phyloP scores from a whole-genome alignment of 2,329 filamentous ascomycete genomes.

The Botrytis porri region DNA sequence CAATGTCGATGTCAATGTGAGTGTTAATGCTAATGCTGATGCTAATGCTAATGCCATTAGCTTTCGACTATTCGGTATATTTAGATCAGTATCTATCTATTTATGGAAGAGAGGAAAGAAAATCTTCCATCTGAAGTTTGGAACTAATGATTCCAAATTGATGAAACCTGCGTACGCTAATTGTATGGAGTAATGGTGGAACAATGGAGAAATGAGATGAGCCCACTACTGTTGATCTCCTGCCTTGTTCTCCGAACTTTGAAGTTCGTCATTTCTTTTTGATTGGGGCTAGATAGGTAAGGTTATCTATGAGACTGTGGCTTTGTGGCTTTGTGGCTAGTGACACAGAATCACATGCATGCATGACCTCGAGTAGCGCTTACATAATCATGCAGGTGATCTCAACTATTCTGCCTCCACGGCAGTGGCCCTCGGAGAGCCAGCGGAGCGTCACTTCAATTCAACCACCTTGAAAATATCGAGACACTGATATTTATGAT shows the following conservation, averaged over 20 bases:
- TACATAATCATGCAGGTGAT: no score
- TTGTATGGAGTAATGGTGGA: constrained; percentile 4
- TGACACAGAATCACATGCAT: not conserved
- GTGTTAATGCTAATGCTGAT: no score
- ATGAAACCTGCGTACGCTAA: not conserved
- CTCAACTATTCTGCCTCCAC: not conserved
- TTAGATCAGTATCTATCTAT: not conserved
- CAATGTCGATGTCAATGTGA: no score
- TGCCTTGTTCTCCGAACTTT: not conserved
- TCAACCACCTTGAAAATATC: not conserved
- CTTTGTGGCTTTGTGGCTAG: not conserved
- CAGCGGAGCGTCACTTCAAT: not conserved
- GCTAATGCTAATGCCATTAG: not conserved
- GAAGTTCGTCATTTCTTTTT: not conserved
- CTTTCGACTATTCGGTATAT: not conserved
- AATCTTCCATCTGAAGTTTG: not conserved
- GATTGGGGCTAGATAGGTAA: no score
- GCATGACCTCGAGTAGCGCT: not conserved
- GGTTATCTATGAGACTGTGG: not conserved
- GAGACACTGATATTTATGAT: not conserved
- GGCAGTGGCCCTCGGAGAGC: not conserved
- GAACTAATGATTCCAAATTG: not conserved
- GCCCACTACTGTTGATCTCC: not conserved
- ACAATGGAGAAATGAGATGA: not conserved
- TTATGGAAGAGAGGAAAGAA: not conserved